A percentile compares a stretch with the other conserved stretches of the same genome.
phyloP scores from a whole-genome alignment of 2,329 filamentous ascomycete species.

The Fusarium abutilonis region DNA sequence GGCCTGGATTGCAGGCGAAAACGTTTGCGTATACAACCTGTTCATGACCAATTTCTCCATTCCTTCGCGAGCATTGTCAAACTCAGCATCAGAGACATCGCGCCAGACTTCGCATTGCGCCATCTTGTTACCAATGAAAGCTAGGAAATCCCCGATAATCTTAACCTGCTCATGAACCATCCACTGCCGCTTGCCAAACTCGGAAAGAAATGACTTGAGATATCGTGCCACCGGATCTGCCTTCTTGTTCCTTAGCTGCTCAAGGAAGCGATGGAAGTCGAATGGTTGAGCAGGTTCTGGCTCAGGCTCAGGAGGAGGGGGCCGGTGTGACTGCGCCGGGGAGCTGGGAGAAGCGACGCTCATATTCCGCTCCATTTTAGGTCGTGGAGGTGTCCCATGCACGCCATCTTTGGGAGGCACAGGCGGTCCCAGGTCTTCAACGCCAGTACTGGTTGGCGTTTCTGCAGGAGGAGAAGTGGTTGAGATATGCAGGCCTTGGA shows the following conservation, averaged over 20 bases:
- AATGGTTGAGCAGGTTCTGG: slow-evolving; percentile 89
- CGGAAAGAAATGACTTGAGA: slow-evolving; percentile 89
- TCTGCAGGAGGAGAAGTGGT: slow-evolving; percentile 52
- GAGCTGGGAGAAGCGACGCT: slow-evolving; percentile 55
- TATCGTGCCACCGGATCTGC: slow-evolving; percentile 98
- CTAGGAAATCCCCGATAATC: slow-evolving; percentile 94
- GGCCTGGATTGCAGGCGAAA: slow-evolving; percentile 90
- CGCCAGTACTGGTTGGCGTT: slow-evolving; percentile 51
- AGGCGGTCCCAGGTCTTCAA: slow-evolving; percentile 63
- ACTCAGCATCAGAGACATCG: slow-evolving; percentile 94
- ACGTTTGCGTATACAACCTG: slow-evolving; percentile 91
- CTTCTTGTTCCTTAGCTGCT: slow-evolving; percentile 93
- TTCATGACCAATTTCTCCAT: slow-evolving; percentile 99
- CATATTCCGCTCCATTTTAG: slow-evolving; percentile 52
- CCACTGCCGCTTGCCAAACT: slow-evolving; percentile 98
- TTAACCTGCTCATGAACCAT: slow-evolving; percentile 99
- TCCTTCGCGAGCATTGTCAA: slow-evolving; percentile 96
- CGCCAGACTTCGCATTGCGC: slow-evolving; percentile 95
- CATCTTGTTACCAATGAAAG: slow-evolving; percentile 99
- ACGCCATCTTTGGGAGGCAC: slow-evolving; percentile 70
- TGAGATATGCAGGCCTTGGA: slow-evolving; percentile 56
- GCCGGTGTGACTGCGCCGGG: slow-evolving; percentile 65
- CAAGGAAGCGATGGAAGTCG: slow-evolving; percentile 96
- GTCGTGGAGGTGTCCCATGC: slow-evolving; percentile 51
- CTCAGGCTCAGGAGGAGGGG: slow-evolving; percentile 76